Percentiles rank a stretch among this genome's conserved stretches.
Conservation (phyloP, 257 asterid genomes). For the Hygrophila difformis region DNA sequence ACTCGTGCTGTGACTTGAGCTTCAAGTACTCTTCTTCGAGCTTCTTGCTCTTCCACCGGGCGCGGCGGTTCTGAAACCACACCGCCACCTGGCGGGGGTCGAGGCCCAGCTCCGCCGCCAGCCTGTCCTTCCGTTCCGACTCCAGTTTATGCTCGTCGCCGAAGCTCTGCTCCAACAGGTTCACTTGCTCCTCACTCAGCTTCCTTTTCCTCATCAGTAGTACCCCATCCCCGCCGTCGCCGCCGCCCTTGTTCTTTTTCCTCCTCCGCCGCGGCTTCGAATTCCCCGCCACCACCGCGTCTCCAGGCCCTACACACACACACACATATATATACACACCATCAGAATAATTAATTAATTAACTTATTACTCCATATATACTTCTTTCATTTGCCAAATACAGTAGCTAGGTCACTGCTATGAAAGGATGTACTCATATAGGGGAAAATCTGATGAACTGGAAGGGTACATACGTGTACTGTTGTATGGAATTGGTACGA, state of each 20-base stretch:
- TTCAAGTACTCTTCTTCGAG: constrained; percentile 73
- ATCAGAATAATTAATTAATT: too few species aligned
- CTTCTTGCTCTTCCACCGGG: constrained; percentile 81
- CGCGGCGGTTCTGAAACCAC: constrained; percentile 90
- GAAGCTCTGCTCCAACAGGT: constrained; percentile 48
- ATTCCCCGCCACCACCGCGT: neutral
- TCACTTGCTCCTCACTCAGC: constrained; percentile 63
- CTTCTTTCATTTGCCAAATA: too few species aligned
- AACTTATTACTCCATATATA: too few species aligned
- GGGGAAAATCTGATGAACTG: too few species aligned
- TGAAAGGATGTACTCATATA: too few species aligned
- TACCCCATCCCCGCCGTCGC: constrained; percentile 15
- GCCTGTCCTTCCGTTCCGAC: constrained; percentile 76
- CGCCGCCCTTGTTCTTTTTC: constrained; percentile 26
- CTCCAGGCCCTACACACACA: too few species aligned
- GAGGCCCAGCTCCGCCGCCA: constrained; percentile 75
- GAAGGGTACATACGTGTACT: too few species aligned
- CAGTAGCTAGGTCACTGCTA: too few species aligned
- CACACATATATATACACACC: too few species aligned
- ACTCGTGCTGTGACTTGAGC: constrained; percentile 43
- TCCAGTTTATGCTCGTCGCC: constrained; percentile 69
- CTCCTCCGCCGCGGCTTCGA: constrained; percentile 13
- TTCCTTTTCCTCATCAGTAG: constrained; percentile 74
- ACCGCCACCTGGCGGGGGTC: constrained; percentile 95
- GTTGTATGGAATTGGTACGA: too few species aligned